A percentile compares a stretch with the other conserved stretches of the same genome.
These are phyloP conservation scores for Rubia peregrina DNA, from an alignment of 305 asterid species.

Conservation along the genomic window DNA sequence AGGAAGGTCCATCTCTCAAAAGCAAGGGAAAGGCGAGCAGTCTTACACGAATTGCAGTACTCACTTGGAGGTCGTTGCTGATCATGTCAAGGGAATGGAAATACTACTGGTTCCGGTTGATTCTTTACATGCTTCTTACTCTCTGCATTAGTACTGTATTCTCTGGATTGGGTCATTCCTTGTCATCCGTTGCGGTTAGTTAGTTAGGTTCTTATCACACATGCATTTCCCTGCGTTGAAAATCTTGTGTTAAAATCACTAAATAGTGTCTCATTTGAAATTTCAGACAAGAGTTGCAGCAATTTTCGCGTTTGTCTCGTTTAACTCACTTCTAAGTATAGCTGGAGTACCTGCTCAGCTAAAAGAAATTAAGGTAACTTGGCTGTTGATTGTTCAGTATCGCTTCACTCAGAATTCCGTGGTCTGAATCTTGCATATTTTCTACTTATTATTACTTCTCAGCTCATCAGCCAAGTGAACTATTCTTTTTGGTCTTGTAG, in stretches of 20 bases:
- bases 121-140: constrained; percentile 68
- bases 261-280: constrained; percentile 11
- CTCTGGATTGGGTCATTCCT: constrained; percentile 91
- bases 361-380: constrained; percentile 95
- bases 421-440: background rate
- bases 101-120: constrained; percentile 93
- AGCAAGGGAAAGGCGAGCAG: constrained; percentile 77
- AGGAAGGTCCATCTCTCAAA: constrained; percentile 87
- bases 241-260: background rate
- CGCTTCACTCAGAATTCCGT: background rate
- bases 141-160: constrained; percentile 73
- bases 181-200: constrained; percentile 91
- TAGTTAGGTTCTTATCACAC: background rate
- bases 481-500: constrained; percentile 18
- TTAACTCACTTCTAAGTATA: constrained; percentile 73
- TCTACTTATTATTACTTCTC: background rate
- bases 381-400: background rate
- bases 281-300: constrained; percentile 94
- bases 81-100: constrained; percentile 99
- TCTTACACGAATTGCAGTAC: constrained; percentile 54
- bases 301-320: constrained; percentile 71
- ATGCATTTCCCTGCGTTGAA: background rate
- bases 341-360: constrained; percentile 89
- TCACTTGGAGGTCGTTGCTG: constrained; percentile 95
- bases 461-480: background rate